Evolutionary conservation across 139 green algal genomes (phyloP).

Genomic region (Closterium sp.): DNA sequence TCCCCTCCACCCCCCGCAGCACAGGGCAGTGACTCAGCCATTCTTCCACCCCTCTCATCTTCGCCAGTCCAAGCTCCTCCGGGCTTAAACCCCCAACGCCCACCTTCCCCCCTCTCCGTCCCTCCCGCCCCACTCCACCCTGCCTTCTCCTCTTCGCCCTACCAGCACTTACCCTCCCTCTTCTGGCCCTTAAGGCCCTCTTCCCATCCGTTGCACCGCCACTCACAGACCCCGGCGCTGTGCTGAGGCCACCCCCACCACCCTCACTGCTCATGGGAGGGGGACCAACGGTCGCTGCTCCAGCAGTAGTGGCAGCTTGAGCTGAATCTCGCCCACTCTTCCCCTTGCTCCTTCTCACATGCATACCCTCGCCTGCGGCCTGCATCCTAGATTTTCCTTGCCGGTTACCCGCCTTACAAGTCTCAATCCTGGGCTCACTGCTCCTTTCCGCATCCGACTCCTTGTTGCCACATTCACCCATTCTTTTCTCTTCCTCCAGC

Average conservation of each 20-base stretch:
- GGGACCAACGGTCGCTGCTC: no score
- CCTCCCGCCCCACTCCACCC: neutral
- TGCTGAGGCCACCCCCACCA: neutral
- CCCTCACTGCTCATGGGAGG: no score
- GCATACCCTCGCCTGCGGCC: no score
- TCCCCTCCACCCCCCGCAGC: neutral
- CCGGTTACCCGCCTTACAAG: no score
- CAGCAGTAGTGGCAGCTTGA: no score
- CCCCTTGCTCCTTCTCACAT: no score
- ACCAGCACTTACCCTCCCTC: neutral
- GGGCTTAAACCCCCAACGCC: conserved; percentile 3
- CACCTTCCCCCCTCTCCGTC: neutral
- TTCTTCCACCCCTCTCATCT: conserved; percentile 44
- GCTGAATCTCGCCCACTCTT: no score
- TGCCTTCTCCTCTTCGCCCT: neutral
- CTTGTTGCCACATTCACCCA: no score
- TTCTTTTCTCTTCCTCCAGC: neutral
- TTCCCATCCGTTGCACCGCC: neutral
- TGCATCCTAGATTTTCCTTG: no score
- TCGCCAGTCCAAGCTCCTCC: conserved; percentile 47
- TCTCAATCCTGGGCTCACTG: no score
- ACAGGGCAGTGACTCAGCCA: conserved; percentile 31
- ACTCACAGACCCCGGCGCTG: neutral
- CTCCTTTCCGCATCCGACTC: no score
- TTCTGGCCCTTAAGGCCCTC: neutral